phyloP scores from a whole-genome alignment of 768 basidiomycete genomes.

The Termitomyces sp. region DNA sequence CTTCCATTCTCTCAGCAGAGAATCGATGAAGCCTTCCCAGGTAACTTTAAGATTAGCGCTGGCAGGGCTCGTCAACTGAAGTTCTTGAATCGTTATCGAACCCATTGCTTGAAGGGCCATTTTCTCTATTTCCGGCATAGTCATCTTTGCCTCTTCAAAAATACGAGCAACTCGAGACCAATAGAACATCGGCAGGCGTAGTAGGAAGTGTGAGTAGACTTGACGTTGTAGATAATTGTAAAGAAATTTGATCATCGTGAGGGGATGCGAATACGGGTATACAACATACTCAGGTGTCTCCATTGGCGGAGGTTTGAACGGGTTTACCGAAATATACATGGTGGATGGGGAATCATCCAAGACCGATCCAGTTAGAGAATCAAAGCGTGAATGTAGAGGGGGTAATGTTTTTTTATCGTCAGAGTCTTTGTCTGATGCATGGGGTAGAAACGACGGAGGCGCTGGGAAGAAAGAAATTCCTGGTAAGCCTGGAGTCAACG shows the following conservation, averaged over 20 bases:
- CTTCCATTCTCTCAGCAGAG: slow-evolving; percentile 20
- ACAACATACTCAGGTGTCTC: not conserved
- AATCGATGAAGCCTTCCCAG: slow-evolving; percentile 21
- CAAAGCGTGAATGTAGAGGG: not conserved
- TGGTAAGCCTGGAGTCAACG: not conserved
- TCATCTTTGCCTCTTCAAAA: slow-evolving; percentile 73
- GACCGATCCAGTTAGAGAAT: not conserved
- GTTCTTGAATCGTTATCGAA: slow-evolving; percentile 14
- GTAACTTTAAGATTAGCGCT: slow-evolving; percentile 40
- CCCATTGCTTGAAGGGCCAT: slow-evolving; percentile 41
- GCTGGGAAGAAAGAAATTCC: not conserved
- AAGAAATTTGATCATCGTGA: not conserved
- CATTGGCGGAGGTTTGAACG: slow-evolving; percentile 1
- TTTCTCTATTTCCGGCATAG: slow-evolving; percentile 58
- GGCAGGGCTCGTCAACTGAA: slow-evolving; percentile 22
- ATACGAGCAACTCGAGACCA: slow-evolving; percentile 74
- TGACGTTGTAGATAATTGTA: not conserved
- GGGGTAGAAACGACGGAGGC: not conserved
- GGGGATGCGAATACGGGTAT: not conserved
- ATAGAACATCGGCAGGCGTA: slow-evolving; percentile 71
- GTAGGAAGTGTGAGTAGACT: slow-evolving; percentile 24
- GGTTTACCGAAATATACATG: slow-evolving; percentile 11
- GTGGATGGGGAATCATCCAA: not conserved
- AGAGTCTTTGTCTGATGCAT: not conserved
- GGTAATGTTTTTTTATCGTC: not conserved